Base-by-base conservation (phyloP, 495 filamentous ascomycete genomes). In the Evernia prunastri region DNA sequence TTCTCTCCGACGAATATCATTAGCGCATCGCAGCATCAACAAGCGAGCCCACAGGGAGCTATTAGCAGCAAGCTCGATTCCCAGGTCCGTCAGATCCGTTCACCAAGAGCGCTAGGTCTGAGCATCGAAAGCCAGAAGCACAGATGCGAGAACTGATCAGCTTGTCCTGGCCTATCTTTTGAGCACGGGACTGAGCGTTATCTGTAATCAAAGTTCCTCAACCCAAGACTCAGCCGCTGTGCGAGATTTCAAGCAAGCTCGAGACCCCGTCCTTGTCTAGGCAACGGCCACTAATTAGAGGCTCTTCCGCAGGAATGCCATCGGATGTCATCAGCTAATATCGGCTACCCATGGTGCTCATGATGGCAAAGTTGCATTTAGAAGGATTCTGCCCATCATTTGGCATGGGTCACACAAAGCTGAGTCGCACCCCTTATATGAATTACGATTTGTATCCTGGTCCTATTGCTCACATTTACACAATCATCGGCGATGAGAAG, bases 11-110 rank as follows among this genome's bases (percentile, higher is more conserved):
- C 20, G 20, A 27, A 29, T 11, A 7, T 27, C 49, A 17, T 53
- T 53, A 6, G 49, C 18, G 25, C 49, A 53, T 53, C 13, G 27
- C 49, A 53, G 49, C 25, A 29, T 2, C 1, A 9, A 53, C 25
- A 53, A 53, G 49, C 49, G 49, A 53, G 27, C 49, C 25, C 49
- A 31, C 49, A 53, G 49, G 36, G 27, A 53, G 45, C 45, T 29
- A 29, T 31, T 31, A 29, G 0, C 49, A 53, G 31, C 29, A 53
- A 5, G 13, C 49, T 53, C 49, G 13, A 13, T 31, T 27, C 49
- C 27, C 27, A 31, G 49, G 31, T 18, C 49, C 13, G 49, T 18
- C 10, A 53, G 49, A 53, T 53, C 25, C 49, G 13, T 53, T 29
- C 18, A 29, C 49, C 49, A 53, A 31, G 25, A 31, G 27, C 49